Base-by-base conservation (phyloP, 2,329 filamentous ascomycete species). In the Dichotomopilus funicola region DNA sequence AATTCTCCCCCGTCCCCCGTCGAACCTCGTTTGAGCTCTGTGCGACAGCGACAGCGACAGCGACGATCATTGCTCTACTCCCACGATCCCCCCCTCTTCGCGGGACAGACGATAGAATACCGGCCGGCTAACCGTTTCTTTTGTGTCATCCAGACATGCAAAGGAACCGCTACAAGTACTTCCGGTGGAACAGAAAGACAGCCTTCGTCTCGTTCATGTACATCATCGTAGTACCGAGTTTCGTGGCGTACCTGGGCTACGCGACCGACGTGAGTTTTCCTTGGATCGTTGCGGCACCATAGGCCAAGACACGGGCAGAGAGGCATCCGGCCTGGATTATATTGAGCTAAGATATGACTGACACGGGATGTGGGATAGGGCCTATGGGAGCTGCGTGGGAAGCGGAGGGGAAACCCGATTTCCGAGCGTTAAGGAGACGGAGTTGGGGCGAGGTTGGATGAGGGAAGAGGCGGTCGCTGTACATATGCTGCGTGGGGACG, bases 151-250 rank as follows among this genome's bases (percentile, higher is more conserved):
- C 67, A 96, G 91, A 87, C 71, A 88, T 96, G 84, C 83, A 81
- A 67, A 78, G 81, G 67, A 90, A 89, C 77, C 87, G 94, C 63
- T 87, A 91, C 82, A 90, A 90, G 75, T 96, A 89, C 82, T 99
- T 97, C 82, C 83, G 90, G 72, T 97, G 90, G 89, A 97, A 88
- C 38, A 81, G 84, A 51, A 81, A 88, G 67, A 95, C 90, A 46
- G 90, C 89, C 35, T 84, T 82, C 75, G 73, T 96, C 67, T 85
- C 86, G 4, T 83, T 96, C 69, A 77, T 86, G 61, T 96, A 92
- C 72, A 80, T 87, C 56, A 75, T 85, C 37, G 75, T 86, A 53
- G 81, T 96, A 44, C 94, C 94, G 6, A 72, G 75, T 42, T 76
- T 88, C 55, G 65, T 95, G 63, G 85, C 85, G 47, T 85, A 85